Conservation (phyloP, 116 monocot genomes). For the Iris pallida region DNA sequence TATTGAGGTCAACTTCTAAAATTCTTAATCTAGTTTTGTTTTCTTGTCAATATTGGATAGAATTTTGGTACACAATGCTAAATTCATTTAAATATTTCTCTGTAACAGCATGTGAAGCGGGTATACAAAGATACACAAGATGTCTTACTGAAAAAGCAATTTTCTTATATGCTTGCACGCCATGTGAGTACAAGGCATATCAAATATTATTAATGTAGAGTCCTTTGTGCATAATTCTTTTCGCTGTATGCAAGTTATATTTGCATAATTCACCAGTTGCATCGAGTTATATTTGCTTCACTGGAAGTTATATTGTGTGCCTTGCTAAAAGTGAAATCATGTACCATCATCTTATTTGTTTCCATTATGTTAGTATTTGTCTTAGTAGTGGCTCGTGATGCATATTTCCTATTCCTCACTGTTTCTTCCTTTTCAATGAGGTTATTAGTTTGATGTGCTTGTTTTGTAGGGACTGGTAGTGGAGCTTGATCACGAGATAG, state of each 20-base stretch:
- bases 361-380: too few relatives aligned
- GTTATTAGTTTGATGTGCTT: not conserved
- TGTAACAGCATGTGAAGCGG: slow-evolving; percentile 77
- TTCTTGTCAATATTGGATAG: not conserved
- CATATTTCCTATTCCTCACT: too few relatives aligned
- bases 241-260: too few relatives aligned
- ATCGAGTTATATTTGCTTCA: too few relatives aligned
- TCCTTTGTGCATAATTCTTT: too few relatives aligned
- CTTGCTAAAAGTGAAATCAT: too few relatives aligned
- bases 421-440: not conserved
- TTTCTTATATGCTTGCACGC: slow-evolving; percentile 83
- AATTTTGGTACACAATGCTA: too few relatives aligned
- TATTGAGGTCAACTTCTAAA: slow-evolving; percentile 42
- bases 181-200: slow-evolving; percentile 57
- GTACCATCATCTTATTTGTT: too few relatives aligned
- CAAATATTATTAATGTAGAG: too few relatives aligned
- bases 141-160: slow-evolving; percentile 86
- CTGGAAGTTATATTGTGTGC: too few relatives aligned
- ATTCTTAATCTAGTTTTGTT: slow-evolving; percentile 3
- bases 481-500: slow-evolving; percentile 80
- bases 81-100: not conserved
- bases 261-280: too few relatives aligned
- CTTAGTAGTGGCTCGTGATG: too few relatives aligned
- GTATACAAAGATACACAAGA: slow-evolving; percentile 62
- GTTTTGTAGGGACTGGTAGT: slow-evolving; percentile 54